Evolutionary conservation across 495 filamentous ascomycete genomes (phyloP).

Genomic region (Niebla homalea): DNA sequence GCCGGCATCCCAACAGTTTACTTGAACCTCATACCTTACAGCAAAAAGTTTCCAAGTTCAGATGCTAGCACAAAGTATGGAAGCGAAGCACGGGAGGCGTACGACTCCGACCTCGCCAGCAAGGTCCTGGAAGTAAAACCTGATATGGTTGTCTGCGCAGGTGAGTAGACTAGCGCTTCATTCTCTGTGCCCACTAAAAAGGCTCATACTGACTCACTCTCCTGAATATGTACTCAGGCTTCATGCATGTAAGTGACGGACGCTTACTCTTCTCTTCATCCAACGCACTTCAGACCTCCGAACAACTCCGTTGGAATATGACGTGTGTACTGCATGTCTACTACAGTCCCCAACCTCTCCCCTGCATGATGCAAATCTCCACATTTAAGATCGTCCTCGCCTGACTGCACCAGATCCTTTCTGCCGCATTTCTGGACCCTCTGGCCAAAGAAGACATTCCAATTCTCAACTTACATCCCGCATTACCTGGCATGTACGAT

Average conservation of each 20-base stretch:
- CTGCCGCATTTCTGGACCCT: slow-evolving; percentile 50
- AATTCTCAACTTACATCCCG: slow-evolving; percentile 82
- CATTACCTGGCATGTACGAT: slow-evolving; percentile 61
- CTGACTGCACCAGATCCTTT: slow-evolving; percentile 46
- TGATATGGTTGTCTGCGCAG: slow-evolving; percentile 49
- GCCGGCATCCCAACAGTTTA: slow-evolving; percentile 68
- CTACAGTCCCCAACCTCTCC: too few species aligned
- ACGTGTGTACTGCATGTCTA: too few species aligned
- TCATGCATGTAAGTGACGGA: too few species aligned
- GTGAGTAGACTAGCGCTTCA: not conserved
- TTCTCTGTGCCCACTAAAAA: not conserved
- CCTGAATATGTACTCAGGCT: too few species aligned
- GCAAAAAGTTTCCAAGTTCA: slow-evolving; percentile 37
- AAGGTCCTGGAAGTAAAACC: slow-evolving; percentile 55
- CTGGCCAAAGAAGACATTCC: slow-evolving; percentile 43
- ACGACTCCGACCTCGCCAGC: slow-evolving; percentile 69
- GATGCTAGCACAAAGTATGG: slow-evolving; percentile 27
- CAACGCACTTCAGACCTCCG: too few species aligned
- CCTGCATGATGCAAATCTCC: too few species aligned
- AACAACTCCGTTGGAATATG: too few species aligned
- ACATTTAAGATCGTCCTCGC: too few species aligned
- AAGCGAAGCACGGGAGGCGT: slow-evolving; percentile 47
- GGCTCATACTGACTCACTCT: too few species aligned
- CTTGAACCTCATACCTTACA: slow-evolving; percentile 50
- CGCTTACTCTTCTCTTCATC: too few species aligned